These are phyloP conservation scores for Silene vulgaris DNA, from an alignment of 179 eudicot genomes.

Conservation along the genomic window DNA sequence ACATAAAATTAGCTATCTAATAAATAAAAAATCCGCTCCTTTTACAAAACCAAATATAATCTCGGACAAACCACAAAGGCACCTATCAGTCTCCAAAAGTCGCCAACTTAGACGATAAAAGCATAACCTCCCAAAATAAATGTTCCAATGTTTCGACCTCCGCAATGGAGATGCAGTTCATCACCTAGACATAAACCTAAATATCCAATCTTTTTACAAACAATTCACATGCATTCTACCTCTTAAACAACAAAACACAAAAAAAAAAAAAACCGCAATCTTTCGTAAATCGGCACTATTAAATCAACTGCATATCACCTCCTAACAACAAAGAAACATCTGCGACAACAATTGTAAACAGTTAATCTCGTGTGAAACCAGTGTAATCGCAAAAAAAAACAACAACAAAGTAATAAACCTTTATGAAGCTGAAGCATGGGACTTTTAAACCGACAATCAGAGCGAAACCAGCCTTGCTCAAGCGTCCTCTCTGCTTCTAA, in stretches of 20 bases:
- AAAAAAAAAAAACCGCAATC: not conserved
- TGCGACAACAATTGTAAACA: not conserved
- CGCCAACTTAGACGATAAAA: not conserved
- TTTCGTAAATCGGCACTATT: not conserved
- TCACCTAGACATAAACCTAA: not conserved
- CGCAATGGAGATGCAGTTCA: not conserved
- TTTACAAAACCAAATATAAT: not conserved
- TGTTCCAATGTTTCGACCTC: not conserved
- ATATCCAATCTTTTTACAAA: not conserved
- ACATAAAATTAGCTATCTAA: not conserved
- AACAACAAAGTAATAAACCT: constrained; percentile 34
- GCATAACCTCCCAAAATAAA: not conserved
- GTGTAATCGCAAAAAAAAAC: not conserved
- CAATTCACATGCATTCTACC: not conserved
- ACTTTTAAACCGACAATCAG: constrained; percentile 66
- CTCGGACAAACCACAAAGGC: not conserved
- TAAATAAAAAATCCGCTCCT: not conserved
- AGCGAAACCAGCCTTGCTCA: constrained; percentile 86
- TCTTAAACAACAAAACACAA: not conserved
- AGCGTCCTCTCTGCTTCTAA: constrained; percentile 40
- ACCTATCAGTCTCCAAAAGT: not conserved
- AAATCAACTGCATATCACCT: not conserved
- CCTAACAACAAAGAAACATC: not conserved
- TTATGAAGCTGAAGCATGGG: constrained; percentile 95
- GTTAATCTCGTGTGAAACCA: not conserved